These are phyloP conservation scores for Diaporthe amygdali DNA, from an alignment of 2,329 filamentous ascomycete species.

Conservation along the genomic window DNA sequence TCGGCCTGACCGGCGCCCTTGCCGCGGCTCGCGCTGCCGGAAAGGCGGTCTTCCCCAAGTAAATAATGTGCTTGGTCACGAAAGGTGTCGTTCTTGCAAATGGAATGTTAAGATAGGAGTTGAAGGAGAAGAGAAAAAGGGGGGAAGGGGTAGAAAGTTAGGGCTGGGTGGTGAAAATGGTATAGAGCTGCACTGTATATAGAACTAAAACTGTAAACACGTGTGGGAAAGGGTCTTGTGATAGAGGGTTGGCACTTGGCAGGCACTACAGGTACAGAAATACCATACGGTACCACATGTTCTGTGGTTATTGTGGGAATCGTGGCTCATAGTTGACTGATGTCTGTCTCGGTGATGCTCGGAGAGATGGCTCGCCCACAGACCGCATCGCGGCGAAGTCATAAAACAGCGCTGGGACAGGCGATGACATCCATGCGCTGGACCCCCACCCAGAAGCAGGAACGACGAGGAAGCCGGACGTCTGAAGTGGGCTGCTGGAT, in stretches of 20 bases:
- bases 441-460: constrained; percentile 1
- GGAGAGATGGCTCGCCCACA: neutral
- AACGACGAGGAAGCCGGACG: neutral
- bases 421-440: neutral
- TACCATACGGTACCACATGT: neutral
- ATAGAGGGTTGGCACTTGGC: neutral
- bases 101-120: neutral
- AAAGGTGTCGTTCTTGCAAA: neutral
- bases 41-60: constrained; percentile 1
- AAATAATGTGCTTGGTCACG: neutral
- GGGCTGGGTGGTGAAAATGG: neutral
- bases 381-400: no score
- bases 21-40: constrained; percentile 39
- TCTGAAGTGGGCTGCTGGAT: neutral
- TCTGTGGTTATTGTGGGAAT: neutral
- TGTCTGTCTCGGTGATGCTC: neutral
- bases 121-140: no score
- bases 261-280: neutral
- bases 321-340: neutral
- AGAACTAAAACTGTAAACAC: neutral
- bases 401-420: no score
- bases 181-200: constrained; percentile 6
- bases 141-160: no score
- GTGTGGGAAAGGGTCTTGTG: neutral
- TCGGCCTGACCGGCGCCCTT: constrained; percentile 67